Conservation (phyloP, 2,329 filamentous ascomycete genomes). For the Claviceps humidiphila region DNA sequence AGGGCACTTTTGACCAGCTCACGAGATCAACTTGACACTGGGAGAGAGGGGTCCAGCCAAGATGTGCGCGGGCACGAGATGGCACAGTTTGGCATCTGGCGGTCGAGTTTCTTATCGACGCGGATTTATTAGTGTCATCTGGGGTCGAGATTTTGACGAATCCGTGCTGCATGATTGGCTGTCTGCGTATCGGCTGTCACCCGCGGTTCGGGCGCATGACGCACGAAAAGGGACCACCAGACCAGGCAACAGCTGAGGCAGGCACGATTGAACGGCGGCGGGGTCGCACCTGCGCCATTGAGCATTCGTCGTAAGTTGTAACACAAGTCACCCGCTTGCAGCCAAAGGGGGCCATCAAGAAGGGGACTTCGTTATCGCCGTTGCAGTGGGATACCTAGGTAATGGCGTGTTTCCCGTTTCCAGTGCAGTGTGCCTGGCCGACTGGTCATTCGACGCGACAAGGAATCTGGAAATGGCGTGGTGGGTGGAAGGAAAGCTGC, state of each 20-base stretch:
- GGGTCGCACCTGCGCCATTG: not conserved
- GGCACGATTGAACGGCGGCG: not conserved
- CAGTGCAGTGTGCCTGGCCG: no score
- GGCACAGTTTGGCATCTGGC: not conserved
- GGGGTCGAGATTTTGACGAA: constrained; percentile 2
- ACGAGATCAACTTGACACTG: not conserved
- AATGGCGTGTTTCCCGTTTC: no score
- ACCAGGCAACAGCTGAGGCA: not conserved
- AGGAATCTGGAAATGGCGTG: no score
- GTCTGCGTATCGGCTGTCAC: constrained; percentile 2
- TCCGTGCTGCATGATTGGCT: constrained; percentile 4
- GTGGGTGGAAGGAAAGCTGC: no score
- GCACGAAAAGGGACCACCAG: not conserved
- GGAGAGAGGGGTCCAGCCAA: not conserved
- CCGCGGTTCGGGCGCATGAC: constrained; percentile 6
- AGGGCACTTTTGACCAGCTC: not conserved
- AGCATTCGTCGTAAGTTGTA: not conserved
- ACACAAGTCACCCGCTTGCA: no score
- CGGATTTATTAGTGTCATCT: not conserved
- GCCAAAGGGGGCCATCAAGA: no score
- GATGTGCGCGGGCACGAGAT: not conserved
- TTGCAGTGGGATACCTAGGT: no score
- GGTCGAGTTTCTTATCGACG: constrained; percentile 4
- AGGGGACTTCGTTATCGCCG: no score
- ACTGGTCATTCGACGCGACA: no score